Conservation (phyloP, 805 yeast species). For the Komagataella ulmi region DNA sequence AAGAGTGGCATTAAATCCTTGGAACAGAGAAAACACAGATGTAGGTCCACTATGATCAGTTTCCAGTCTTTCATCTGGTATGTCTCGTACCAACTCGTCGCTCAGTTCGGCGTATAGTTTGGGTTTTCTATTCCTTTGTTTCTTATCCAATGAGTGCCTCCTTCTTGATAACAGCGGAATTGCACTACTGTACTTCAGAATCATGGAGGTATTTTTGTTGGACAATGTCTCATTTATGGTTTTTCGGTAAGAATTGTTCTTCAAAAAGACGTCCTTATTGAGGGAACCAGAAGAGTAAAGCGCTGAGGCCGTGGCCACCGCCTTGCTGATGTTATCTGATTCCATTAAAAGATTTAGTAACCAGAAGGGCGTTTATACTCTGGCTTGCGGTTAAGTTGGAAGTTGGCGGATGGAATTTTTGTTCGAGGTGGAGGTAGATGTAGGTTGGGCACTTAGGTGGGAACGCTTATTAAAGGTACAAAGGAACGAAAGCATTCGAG, state of each 20-base stretch:
- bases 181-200: constrained; percentile 9
- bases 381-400: background rate
- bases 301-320: constrained; percentile 42
- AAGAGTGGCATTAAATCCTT: constrained; percentile 52
- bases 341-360: background rate
- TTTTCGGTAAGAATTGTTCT: constrained; percentile 22
- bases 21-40: constrained; percentile 39
- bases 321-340: constrained; percentile 19
- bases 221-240: constrained; percentile 31
- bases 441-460: background rate
- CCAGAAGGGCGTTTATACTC: background rate
- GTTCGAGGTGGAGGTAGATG: background rate
- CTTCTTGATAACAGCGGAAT: constrained; percentile 6
- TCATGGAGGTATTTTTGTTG: constrained; percentile 14
- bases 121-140: constrained; percentile 1
- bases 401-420: background rate
- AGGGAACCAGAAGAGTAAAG: constrained; percentile 19
- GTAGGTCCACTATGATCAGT: constrained; percentile 1
- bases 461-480: background rate
- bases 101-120: constrained; percentile 41
- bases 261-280: constrained; percentile 8
- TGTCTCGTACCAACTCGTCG: constrained; percentile 43
- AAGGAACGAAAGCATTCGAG: background rate
- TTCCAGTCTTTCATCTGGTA: constrained; percentile 23
- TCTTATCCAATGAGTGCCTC: constrained; percentile 4